Evolutionary conservation across 306 rosid genomes (phyloP), one percentile per base, ranked within the genome.

Genomic region (Fragaria vesca): DNA sequence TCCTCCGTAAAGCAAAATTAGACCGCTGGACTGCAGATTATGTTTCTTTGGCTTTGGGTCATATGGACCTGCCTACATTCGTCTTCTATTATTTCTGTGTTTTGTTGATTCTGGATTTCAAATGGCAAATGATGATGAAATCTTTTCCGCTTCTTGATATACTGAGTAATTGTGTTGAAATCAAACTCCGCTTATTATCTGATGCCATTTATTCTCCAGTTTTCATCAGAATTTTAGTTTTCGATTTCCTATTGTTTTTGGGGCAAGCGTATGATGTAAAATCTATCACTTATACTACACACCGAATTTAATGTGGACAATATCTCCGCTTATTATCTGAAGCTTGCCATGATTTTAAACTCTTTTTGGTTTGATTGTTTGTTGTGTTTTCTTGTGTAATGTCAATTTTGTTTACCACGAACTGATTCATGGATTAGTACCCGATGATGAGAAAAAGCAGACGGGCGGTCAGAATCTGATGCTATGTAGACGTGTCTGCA

Each of bases 401-500:
- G 36, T 32, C 36, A 32, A 32, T 32, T 32, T 32, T 32, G 36
- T 32, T 32, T 32, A 32, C 36, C 0, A 32, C 0, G 36, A 32
- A 32, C 34, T 32, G 34, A 32, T 32, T 2, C 34, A 0, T 32
- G 4, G 34, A 32, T 32, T 32, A 32, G 34, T 3, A 0, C 11
- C 68, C 96, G 0, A 83, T 92, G 98, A 92, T 76, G 98, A 81
- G 68, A 83, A 79, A 89, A 80, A 76, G 98, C 97, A 86, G 98
- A 92, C 97, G 98, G 98, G 98, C 98, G 98, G 98, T 80, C 98
- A 63, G 98, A 94, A 90, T 69, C 83, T 94, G 98, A 94, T 94
- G 97, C 89, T 84, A 0, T 94, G 98, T 94, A 90, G 98, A 94
- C 79, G 4, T 89, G 97, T 94, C 97, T 92, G 98, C 89, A 80